Evolutionary conservation across 768 basidiomycete species (phyloP), one percentile per base, ranked within the genome.

Genomic region (Trametes villosa): DNA sequence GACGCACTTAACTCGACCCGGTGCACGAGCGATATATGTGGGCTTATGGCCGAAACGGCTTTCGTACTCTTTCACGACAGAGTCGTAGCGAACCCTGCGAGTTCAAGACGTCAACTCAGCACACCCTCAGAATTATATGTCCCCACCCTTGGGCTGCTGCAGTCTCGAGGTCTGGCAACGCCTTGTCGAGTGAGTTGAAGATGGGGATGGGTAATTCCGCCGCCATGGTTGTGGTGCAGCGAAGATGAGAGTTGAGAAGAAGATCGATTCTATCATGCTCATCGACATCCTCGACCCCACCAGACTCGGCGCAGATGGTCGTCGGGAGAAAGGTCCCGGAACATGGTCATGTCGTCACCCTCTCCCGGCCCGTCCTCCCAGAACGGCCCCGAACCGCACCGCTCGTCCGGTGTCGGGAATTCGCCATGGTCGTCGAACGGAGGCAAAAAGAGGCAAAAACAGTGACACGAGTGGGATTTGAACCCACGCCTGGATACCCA

Each of bases 1-100:
- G 27, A 68, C 77, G 62, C 66, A 91, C 90, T 94, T 93, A 48
- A 94, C 86, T 62, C 91, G 82, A 8, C 92, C 92, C 1, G 91
- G 92, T 6, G 92, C 91, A 68, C 91, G 78, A 8, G 84, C 83
- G 66, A 93, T 89, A 64, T 87, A 87, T 5, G 82, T 76, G 13
- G 91, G 89, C 53, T 82, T 83, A 62, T 79, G 78, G 6, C 88
- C 88, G 65, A 89, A 92, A 58, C 84, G 79, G 54, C 70, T 75
- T 67, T 81, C 76, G 70, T 90, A 93, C 67, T 88, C 81, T 26
- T 79, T 75, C 1, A 80, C 79, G 36, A 92, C 82, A 29, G 79
- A 73, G 64, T 85, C 78, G 87, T 87, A 92, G 44, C 87, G 79
- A 47, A 75, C 74, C 20, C 79, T 82, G 49, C 4, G 45, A 30